A percentile compares a stretch with the other conserved stretches of the same genome.
phyloP scores from a whole-genome alignment of 2,329 filamentous ascomycete genomes.

The Zopfia rhizophila region DNA sequence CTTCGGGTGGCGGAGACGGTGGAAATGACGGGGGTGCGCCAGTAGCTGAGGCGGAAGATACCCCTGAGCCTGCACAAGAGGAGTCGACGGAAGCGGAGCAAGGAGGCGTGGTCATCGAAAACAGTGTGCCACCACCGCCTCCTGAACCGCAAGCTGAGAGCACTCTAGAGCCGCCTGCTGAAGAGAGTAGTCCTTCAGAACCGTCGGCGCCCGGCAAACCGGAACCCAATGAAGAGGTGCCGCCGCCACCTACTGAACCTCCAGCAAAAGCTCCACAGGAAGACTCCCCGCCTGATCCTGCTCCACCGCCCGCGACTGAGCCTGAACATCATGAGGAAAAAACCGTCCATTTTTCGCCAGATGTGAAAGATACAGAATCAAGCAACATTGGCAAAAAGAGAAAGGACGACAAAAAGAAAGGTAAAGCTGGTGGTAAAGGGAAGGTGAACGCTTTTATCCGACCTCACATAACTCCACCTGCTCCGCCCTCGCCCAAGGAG shows the following conservation, averaged over 20 bases:
- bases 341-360: slow-evolving; percentile 50
- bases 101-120: slow-evolving; percentile 20
- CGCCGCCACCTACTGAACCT: slow-evolving; percentile 10
- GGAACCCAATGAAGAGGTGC: slow-evolving; percentile 14
- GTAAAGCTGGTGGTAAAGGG: slow-evolving; percentile 29
- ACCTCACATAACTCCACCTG: slow-evolving; percentile 26
- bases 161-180: slow-evolving; percentile 5
- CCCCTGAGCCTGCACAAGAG: slow-evolving; percentile 14
- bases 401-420: slow-evolving; percentile 31
- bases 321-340: slow-evolving; percentile 37
- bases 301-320: slow-evolving; percentile 28
- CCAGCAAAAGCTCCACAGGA: background rate
- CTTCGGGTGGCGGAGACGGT: slow-evolving; percentile 2
- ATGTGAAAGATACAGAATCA: slow-evolving; percentile 50
- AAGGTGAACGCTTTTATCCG: slow-evolving; percentile 47
- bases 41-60: slow-evolving; percentile 10
- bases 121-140: slow-evolving; percentile 10
- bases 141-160: slow-evolving; percentile 7
- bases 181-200: slow-evolving; percentile 1
- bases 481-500: slow-evolving; percentile 37
- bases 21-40: slow-evolving; percentile 2
- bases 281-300: slow-evolving; percentile 9
- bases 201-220: slow-evolving; percentile 16
- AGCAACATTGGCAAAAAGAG: slow-evolving; percentile 39
- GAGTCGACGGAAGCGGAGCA: slow-evolving; percentile 8